Conservation (phyloP, 306 rosid species). For the Cyclanthera cordifolia region DNA sequence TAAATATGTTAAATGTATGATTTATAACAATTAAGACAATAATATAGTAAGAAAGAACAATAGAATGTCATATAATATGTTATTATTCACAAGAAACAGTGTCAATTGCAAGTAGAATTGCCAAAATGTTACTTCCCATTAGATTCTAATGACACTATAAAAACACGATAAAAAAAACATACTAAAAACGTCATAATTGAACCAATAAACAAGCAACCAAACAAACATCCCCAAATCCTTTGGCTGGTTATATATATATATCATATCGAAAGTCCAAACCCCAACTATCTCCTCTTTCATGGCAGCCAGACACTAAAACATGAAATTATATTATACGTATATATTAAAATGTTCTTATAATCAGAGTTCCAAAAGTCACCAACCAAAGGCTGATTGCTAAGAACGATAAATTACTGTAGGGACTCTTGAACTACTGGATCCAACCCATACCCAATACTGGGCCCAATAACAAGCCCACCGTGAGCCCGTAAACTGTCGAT, state of each 20-base stretch:
- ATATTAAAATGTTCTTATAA: neutral
- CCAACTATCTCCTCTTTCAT: neutral
- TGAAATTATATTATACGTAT: neutral
- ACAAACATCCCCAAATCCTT: neutral
- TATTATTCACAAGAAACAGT: neutral
- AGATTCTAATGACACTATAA: neutral
- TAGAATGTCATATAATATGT: neutral
- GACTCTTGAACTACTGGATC: neutral
- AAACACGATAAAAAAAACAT: neutral
- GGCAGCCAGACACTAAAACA: neutral
- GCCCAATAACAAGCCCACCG: neutral
- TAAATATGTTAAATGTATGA: too few relatives aligned
- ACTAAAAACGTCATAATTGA: neutral
- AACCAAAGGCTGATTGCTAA: neutral
- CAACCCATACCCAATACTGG: neutral
- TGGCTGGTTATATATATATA: neutral
- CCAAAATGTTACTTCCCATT: neutral
- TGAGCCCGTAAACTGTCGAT: constrained; percentile 27
- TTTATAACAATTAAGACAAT: too few relatives aligned
- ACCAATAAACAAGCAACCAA: neutral
- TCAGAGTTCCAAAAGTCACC: neutral
- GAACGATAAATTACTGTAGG: neutral
- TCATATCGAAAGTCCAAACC: neutral
- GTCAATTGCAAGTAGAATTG: neutral
- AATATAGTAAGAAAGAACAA: too few relatives aligned